These are phyloP conservation scores for Cyclotella cryptica DNA, from an alignment of 108 stramenopile genomes.

Conservation along the genomic window DNA sequence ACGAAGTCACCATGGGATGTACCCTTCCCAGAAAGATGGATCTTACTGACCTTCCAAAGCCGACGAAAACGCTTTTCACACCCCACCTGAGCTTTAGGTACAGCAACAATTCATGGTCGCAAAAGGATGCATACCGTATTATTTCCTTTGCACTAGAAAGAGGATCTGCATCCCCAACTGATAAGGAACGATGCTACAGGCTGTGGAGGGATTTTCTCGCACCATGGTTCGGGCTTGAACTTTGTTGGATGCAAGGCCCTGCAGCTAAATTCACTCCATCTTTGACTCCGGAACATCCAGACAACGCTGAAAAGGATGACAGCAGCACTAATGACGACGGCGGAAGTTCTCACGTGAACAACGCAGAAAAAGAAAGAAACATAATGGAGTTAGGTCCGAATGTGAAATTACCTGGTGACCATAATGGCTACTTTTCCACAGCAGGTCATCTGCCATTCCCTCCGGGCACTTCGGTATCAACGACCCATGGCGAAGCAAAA, in stretches of 20 bases:
- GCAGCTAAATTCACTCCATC: constrained; percentile 56
- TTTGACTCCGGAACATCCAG: constrained; percentile 40
- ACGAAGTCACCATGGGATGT: constrained; percentile 81
- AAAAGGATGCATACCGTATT: constrained; percentile 86
- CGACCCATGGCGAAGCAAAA: constrained; percentile 75
- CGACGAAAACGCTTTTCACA: constrained; percentile 78
- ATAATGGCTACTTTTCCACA: constrained; percentile 27
- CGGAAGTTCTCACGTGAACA: constrained; percentile 45
- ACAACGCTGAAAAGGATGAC: constrained; percentile 39
- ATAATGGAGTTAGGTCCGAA: constrained; percentile 29
- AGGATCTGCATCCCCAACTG: constrained; percentile 75
- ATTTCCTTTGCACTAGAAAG: constrained; percentile 85
- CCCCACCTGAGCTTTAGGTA: constrained; percentile 84
- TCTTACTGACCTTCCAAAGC: constrained; percentile 77
- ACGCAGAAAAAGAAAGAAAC: constrained; percentile 25
- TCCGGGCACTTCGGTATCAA: constrained; percentile 74
- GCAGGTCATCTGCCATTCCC: constrained; percentile 76
- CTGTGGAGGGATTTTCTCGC: constrained; percentile 90
- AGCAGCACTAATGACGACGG: constrained; percentile 62
- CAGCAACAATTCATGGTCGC: constrained; percentile 73
- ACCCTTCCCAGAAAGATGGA: constrained; percentile 62
- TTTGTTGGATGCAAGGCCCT: constrained; percentile 81
- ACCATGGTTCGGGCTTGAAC: constrained; percentile 78
- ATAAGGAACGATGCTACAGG: constrained; percentile 87
- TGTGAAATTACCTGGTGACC: constrained; percentile 2